phyloP scores from a whole-genome alignment of 2,329 filamentous ascomycete genomes.

The Elsinoe fawcettii region DNA sequence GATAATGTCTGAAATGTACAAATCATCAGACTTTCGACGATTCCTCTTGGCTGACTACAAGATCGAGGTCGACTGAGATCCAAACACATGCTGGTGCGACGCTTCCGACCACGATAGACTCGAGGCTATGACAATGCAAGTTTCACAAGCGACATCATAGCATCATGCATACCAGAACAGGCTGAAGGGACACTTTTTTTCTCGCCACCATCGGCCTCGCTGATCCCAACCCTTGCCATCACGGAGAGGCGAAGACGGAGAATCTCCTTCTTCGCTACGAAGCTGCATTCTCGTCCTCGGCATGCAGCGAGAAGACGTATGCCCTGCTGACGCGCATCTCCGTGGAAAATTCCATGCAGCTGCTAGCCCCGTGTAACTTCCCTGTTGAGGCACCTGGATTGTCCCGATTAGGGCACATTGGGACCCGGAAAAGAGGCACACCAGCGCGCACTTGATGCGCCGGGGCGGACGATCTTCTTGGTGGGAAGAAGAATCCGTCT shows the following conservation, averaged over 20 bases:
- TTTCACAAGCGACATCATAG: not conserved
- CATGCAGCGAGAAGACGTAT: too few relatives aligned
- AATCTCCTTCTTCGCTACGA: too few relatives aligned
- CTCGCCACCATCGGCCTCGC: not conserved
- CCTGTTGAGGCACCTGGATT: not conserved
- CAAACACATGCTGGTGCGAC: not conserved
- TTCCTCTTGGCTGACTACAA: not conserved
- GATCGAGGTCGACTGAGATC: not conserved
- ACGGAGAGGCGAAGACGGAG: not conserved
- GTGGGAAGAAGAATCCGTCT: too few relatives aligned
- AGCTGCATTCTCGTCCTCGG: too few relatives aligned
- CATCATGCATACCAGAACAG: not conserved
- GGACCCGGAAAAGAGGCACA: not conserved
- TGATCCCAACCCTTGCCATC: not conserved
- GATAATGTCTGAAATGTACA: not conserved
- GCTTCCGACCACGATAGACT: not conserved
- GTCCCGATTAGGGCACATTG: not conserved
- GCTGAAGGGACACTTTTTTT: too few relatives aligned
- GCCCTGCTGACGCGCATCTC: too few relatives aligned
- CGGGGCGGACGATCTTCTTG: too few relatives aligned
- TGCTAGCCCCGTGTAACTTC: conserved; percentile 4
- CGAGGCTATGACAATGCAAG: not conserved
- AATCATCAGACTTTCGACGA: not conserved
- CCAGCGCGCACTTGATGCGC: not conserved
- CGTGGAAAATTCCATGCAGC: not conserved